These are phyloP conservation scores for Xylariaceae sp. DNA, from an alignment of 2,329 filamentous ascomycete genomes.

Conservation along the genomic window DNA sequence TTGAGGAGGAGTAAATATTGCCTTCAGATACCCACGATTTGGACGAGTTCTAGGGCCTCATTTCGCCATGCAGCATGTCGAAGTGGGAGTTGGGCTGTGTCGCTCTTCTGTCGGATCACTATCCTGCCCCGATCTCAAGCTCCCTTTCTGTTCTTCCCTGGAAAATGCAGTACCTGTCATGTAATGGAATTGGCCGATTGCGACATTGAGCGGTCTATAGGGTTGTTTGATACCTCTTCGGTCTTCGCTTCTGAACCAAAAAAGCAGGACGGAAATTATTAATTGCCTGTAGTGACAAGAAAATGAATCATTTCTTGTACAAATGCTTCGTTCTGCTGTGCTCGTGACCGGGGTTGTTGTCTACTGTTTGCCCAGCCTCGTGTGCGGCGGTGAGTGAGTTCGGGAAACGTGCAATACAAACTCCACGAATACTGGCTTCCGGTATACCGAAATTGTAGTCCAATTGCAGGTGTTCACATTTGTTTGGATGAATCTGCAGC, in stretches of 20 bases:
- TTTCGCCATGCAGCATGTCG: background rate
- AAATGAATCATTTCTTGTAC: conserved; percentile 32
- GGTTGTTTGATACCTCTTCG: conserved; percentile 32
- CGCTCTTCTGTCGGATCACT: conserved; percentile 9
- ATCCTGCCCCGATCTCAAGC: conserved; percentile 21
- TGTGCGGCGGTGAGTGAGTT: too few relatives aligned
- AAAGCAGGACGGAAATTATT: conserved; percentile 23
- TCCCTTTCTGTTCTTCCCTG: conserved; percentile 20
- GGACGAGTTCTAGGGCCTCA: background rate
- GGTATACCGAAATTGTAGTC: too few relatives aligned
- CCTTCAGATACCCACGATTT: conserved; percentile 2
- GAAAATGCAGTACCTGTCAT: conserved; percentile 23
- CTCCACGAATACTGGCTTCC: too few relatives aligned
- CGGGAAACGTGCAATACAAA: too few relatives aligned
- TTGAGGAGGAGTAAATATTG: conserved; percentile 60
- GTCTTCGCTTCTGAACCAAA: conserved; percentile 24
- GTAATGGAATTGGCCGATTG: conserved; percentile 24
- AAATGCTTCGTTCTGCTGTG: conserved; percentile 4
- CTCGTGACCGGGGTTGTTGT: too few relatives aligned
- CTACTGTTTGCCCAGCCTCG: too few relatives aligned
- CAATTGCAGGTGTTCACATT: too few relatives aligned
- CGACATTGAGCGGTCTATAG: conserved; percentile 23
- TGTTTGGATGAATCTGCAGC: too few relatives aligned
- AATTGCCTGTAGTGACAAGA: conserved; percentile 32
- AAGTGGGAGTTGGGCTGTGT: conserved; percentile 15